phyloP scores from a whole-genome alignment of 1,284 basidiomycete species.

The Singerocomus inundabilis region DNA sequence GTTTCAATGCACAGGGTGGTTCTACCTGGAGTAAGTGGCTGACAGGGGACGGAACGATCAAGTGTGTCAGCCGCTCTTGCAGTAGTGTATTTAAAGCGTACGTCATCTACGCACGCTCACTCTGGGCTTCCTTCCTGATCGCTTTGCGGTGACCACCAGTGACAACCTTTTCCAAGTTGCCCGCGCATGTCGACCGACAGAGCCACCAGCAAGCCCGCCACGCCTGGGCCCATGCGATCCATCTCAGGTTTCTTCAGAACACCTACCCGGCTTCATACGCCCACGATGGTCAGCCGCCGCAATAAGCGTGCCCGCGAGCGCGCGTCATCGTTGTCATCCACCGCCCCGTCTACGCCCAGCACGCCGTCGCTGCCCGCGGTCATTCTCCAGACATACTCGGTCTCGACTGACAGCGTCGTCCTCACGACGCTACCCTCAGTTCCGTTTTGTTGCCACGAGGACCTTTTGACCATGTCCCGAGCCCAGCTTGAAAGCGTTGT shows the following conservation, averaged over 20 bases:
- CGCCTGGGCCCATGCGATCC: slow-evolving; percentile 15
- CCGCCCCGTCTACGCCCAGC: slow-evolving; percentile 3
- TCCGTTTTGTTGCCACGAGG: slow-evolving; percentile 64
- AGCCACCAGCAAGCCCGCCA: slow-evolving; percentile 12
- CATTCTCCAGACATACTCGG: slow-evolving; percentile 52
- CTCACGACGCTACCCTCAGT: slow-evolving; percentile 50
- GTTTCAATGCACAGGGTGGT: background rate
- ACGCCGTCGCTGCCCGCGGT: slow-evolving; percentile 27
- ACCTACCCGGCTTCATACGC: slow-evolving; percentile 21
- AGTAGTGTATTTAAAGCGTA: slow-evolving; percentile 5
- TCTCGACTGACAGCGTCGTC: slow-evolving; percentile 49
- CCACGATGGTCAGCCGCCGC: slow-evolving; percentile 15
- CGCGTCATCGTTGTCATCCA: slow-evolving; percentile 6
- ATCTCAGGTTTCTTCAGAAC: slow-evolving; percentile 27
- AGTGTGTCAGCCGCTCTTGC: slow-evolving; percentile 14
- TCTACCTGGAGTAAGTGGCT: slow-evolving; percentile 4
- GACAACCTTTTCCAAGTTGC: background rate
- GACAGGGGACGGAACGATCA: background rate
- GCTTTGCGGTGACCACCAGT: background rate
- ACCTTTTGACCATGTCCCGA: slow-evolving; percentile 54
- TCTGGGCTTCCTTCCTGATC: background rate
- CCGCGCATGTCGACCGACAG: slow-evolving; percentile 15
- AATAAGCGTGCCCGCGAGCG: slow-evolving; percentile 22
- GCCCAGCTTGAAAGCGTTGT: slow-evolving; percentile 46
- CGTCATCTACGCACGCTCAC: background rate